Conservation (phyloP, 129 eudicot species). For the Arctium lappa region DNA sequence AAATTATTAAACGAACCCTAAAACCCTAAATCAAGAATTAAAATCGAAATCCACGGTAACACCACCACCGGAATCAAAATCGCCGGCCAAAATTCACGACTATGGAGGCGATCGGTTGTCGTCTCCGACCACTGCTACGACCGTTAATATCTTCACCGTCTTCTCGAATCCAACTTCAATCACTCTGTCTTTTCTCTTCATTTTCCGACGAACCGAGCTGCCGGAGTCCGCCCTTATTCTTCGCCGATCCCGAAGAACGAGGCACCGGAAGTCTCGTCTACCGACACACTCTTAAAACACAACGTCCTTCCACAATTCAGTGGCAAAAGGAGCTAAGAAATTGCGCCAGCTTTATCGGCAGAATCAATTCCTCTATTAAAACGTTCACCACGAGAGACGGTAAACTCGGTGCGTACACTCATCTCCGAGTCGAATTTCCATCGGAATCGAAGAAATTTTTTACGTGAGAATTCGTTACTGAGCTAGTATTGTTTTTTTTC, state of each 20-base stretch:
- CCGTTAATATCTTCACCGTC: neutral
- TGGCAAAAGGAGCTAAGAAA: conserved; percentile 27
- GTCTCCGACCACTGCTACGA: conserved; percentile 26
- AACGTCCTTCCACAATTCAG: conserved; percentile 51
- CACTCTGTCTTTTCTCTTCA: conserved; percentile 5
- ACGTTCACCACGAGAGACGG: neutral
- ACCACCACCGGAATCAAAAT: neutral
- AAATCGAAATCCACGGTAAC: neutral
- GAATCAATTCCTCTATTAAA: conserved; percentile 30
- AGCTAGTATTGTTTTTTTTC: neutral
- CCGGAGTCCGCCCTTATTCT: neutral
- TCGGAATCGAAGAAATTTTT: conserved; percentile 18
- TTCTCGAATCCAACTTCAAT: neutral
- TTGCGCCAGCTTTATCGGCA: conserved; percentile 63
- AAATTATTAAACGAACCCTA: neutral
- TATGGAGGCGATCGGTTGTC: conserved; percentile 16
- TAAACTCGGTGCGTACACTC: conserved; percentile 33
- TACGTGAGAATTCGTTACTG: conserved; percentile 29
- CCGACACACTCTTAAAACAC: conserved; percentile 48
- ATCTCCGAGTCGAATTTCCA: conserved; percentile 33
- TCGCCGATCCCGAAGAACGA: conserved; percentile 16
- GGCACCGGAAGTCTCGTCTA: conserved; percentile 34
- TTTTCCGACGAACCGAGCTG: conserved; percentile 2
- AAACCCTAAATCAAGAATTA: neutral
- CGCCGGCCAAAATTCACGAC: neutral